Base-by-base conservation (phyloP, 2,329 filamentous ascomycete genomes). In the Biscogniauxia mediterranea region DNA sequence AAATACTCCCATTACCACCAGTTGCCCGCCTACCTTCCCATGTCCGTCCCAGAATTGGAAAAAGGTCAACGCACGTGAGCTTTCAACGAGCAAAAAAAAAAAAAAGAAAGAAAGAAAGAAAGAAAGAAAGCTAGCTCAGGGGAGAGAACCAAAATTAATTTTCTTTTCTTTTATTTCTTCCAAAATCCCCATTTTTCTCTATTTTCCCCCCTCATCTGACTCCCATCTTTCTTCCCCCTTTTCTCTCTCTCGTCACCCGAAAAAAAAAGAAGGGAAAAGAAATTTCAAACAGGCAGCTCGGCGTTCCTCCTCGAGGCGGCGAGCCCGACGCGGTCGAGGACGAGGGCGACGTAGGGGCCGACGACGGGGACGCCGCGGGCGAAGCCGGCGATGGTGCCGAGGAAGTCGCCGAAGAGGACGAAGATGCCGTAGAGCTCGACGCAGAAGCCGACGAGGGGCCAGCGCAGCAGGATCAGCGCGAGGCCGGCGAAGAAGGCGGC, bases 371-470 rank as follows among this genome's bases (percentile, higher is more conserved):
- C 78, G 63, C 91, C 92, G 60, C 91, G 88, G 49, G 92, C 91
- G 72, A 98, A 97, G 17, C 91, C 87, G 0, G 90, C 91, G 66
- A 98, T 93, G 20, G 94, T 98, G 55, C 93, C 91, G 61, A 98
- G 84, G 79, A 98, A 98, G 77, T 99, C 95, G 42, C 95, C 95
- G 78, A 99, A 99, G 42, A 99, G 80, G 56, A 97, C 85, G 68
- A 96, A 85, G 67, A 99, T 94, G 28, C 95, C 95, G 78, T 98
- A 98, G 3, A 94, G 78, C 78, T 99, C 95, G 69, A 98, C 85
- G 61, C 90, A 71, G 78, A 99, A 99, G 26, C 95, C 95, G 64
- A 95, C 85, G 59, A 99, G 83, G 0, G 95, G 91, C 93, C 95
- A 99, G 63, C 90, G 86, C 71, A 97, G 76, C 49, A 99, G 81